Conservation (phyloP, 2,329 filamentous ascomycete species). For the Aspergillus tanneri region DNA sequence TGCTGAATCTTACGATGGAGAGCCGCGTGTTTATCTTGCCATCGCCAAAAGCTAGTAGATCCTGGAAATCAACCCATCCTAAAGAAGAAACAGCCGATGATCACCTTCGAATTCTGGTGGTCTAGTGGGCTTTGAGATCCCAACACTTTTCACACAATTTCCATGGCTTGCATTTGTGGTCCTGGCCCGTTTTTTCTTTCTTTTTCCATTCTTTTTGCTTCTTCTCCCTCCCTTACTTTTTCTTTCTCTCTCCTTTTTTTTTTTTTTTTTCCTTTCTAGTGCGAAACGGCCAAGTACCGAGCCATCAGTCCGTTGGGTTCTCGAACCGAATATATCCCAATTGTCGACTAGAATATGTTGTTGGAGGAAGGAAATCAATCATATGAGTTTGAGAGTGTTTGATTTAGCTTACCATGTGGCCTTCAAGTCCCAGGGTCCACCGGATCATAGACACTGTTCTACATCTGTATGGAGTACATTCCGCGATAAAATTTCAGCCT, state of each 20-base stretch:
- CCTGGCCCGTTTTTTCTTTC: neutral
- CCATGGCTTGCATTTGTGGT: neutral
- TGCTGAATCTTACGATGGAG: conserved; percentile 13
- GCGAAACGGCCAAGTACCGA: neutral
- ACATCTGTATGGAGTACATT: conserved; percentile 3
- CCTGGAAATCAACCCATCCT: conserved; percentile 12
- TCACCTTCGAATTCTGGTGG: conserved; percentile 6
- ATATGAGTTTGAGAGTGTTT: conserved; percentile 1
- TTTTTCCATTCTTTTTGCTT: neutral
- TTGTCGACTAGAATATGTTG: neutral
- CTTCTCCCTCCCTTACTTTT: conserved; percentile 3
- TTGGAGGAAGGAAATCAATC: neutral
- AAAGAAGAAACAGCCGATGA: conserved; percentile 15
- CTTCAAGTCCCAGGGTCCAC: conserved; percentile 18
- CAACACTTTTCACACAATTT: conserved; percentile 2
- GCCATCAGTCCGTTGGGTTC: neutral
- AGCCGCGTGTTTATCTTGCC: conserved; percentile 14
- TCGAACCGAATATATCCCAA: conserved; percentile 3
- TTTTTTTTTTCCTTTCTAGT: neutral
- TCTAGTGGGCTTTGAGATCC: neutral
- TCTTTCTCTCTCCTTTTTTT: neutral
- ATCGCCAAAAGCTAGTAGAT: conserved; percentile 22
- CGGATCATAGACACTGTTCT: conserved; percentile 3
- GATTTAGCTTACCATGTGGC: conserved; percentile 20
- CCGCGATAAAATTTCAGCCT: conserved; percentile 8